A percentile compares a stretch with the other conserved stretches of the same genome.
Conservation (phyloP, 352 stramenopile species). For the Phytophthora vignae region DNA sequence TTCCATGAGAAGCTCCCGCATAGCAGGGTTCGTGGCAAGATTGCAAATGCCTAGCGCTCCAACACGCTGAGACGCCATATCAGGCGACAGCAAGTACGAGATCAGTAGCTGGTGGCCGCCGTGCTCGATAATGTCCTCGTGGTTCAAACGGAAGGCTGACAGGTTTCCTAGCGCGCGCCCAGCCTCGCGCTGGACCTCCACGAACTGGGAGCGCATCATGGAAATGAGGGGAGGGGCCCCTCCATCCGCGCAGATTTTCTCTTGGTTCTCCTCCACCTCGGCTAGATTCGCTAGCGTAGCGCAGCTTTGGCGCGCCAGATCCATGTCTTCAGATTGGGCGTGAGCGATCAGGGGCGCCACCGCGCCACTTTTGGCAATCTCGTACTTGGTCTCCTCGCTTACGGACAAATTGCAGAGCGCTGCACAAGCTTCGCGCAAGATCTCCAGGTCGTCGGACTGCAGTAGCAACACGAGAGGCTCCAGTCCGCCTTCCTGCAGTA, state of each 20-base stretch:
- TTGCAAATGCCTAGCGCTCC: constrained; percentile 96
- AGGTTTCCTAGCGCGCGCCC: constrained; percentile 94
- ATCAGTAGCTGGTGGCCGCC: constrained; percentile 95
- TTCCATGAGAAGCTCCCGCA: constrained; percentile 93
- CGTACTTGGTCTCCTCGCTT: constrained; percentile 97
- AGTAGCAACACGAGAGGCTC: constrained; percentile 94
- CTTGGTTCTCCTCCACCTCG: constrained; percentile 96
- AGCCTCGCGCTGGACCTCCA: constrained; percentile 93
- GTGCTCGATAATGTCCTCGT: constrained; percentile 92
- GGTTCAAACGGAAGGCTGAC: constrained; percentile 89
- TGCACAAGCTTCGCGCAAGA: constrained; percentile 94
- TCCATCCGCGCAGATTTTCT: constrained; percentile 93
- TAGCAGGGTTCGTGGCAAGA: constrained; percentile 91
- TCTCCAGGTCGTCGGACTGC: constrained; percentile 91
- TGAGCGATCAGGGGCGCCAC: constrained; percentile 92
- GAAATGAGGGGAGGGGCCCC: constrained; percentile 92
- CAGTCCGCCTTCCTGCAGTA: constrained; percentile 96
- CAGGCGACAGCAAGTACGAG: constrained; percentile 95
- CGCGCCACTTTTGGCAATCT: constrained; percentile 95
- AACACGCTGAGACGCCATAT: constrained; percentile 94
- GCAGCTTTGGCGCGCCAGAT: constrained; percentile 90
- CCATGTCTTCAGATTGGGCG: constrained; percentile 94
- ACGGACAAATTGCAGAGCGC: constrained; percentile 96
- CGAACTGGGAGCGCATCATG: constrained; percentile 96
- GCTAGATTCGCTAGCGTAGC: constrained; percentile 95